A percentile compares a stretch with the other conserved stretches of the same genome.
Conservation (phyloP, 108 stramenopile genomes). For the Stephanodiscus triporus region DNA sequence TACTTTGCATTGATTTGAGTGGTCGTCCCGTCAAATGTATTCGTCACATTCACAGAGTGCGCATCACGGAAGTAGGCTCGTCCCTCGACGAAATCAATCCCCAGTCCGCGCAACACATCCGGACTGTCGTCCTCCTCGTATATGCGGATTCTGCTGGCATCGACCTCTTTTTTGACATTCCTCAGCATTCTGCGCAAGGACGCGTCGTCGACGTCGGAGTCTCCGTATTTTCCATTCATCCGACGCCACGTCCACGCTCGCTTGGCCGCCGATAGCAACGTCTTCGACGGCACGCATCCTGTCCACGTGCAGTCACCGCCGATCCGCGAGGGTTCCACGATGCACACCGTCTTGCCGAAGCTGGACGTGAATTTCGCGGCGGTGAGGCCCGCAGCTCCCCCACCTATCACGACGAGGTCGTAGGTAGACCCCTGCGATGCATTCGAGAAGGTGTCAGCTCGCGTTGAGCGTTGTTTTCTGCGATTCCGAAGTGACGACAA, state of each 20-base stretch:
- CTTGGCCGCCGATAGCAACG: slow-evolving; percentile 71
- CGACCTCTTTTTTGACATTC: slow-evolving; percentile 37
- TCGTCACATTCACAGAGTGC: slow-evolving; percentile 26
- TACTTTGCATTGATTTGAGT: slow-evolving; percentile 44
- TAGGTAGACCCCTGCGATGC: slow-evolving; percentile 27
- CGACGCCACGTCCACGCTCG: slow-evolving; percentile 47
- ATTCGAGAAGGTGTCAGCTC: not conserved
- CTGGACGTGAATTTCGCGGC: slow-evolving; percentile 80
- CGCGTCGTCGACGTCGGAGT: not conserved
- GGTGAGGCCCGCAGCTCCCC: slow-evolving; percentile 82
- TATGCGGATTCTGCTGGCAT: slow-evolving; percentile 45
- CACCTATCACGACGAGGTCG: slow-evolving; percentile 78
- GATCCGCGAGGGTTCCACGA: slow-evolving; percentile 71
- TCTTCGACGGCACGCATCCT: slow-evolving; percentile 89
- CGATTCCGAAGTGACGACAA: not conserved
- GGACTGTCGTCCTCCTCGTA: slow-evolving; percentile 69
- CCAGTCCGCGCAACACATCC: slow-evolving; percentile 41
- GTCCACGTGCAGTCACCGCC: slow-evolving; percentile 91
- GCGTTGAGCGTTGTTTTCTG: not conserved
- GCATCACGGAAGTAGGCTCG: slow-evolving; percentile 33
- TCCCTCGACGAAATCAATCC: slow-evolving; percentile 47
- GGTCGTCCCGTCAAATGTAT: not conserved
- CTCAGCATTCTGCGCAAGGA: slow-evolving; percentile 15
- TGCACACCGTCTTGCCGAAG: slow-evolving; percentile 62
- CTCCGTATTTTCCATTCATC: slow-evolving; percentile 29